Conservation (phyloP, 768 basidiomycete genomes). For the Trametes meyenii region DNA sequence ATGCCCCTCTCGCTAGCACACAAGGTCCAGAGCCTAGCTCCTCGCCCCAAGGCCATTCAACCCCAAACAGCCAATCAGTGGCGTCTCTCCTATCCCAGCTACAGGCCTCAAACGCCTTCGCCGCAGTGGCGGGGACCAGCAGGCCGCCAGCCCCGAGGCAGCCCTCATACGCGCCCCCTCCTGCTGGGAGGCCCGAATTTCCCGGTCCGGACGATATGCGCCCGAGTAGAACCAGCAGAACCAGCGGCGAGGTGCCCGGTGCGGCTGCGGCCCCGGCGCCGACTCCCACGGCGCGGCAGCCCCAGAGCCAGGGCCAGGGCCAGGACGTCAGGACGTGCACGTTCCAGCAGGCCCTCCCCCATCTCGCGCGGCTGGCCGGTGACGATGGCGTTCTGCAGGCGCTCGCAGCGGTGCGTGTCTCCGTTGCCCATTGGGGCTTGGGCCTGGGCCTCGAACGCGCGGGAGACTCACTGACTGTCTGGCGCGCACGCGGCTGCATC, state of each 20-base stretch:
- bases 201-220: slow-evolving; percentile 7
- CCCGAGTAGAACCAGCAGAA: not conserved
- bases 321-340: slow-evolving; percentile 51
- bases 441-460: no score
- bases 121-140: slow-evolving; percentile 18
- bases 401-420: slow-evolving; percentile 52
- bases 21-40: not conserved
- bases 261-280: not conserved
- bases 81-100: slow-evolving; percentile 67
- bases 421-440: not conserved
- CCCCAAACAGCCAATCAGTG: slow-evolving; percentile 41
- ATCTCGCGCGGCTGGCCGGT: slow-evolving; percentile 60
- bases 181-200: slow-evolving; percentile 7
- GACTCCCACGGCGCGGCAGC: slow-evolving; percentile 13
- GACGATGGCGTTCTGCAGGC: slow-evolving; percentile 53
- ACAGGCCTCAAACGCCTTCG: slow-evolving; percentile 38
- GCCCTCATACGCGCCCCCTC: not conserved
- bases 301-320: no score
- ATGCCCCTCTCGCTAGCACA: not conserved
- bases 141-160: slow-evolving; percentile 5
- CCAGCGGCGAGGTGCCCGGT: not conserved
- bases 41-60: slow-evolving; percentile 33
- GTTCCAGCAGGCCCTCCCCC: slow-evolving; percentile 73
- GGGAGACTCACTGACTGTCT: no score
- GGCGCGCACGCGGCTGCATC: not conserved